These are phyloP conservation scores for Parachlorella kessleri DNA, from an alignment of 139 green algal species.

Conservation along the genomic window DNA sequence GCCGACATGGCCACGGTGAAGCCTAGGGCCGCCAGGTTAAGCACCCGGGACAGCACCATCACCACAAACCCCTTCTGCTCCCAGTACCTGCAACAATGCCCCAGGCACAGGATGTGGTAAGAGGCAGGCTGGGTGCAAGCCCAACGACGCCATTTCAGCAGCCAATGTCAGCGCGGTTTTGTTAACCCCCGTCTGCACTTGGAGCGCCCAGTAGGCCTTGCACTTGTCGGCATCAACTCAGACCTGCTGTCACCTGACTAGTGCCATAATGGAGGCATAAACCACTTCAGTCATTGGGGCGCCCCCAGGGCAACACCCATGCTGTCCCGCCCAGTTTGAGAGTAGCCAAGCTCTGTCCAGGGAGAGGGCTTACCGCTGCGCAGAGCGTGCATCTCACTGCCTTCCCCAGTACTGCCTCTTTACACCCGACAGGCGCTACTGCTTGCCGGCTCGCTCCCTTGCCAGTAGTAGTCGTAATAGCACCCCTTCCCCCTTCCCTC, in stretches of 20 bases:
- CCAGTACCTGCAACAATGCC: constrained; percentile 70
- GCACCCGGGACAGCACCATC: constrained; percentile 65
- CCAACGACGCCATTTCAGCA: background rate
- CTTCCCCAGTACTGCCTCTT: no score
- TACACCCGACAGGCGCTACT: no score
- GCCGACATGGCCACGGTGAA: constrained; percentile 89
- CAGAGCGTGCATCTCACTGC: no score
- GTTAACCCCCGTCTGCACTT: background rate
- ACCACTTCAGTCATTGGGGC: no score
- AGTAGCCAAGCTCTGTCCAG: no score
- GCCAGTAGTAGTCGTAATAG: no score
- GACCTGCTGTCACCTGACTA: background rate
- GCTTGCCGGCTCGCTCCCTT: no score
- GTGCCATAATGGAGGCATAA: background rate
- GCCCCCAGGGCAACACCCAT: no score
- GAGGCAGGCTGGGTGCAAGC: background rate
- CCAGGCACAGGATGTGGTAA: background rate
- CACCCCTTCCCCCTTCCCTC: no score
- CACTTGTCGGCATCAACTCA: background rate
- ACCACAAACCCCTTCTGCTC: constrained; percentile 74
- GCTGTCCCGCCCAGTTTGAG: no score
- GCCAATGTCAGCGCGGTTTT: background rate
- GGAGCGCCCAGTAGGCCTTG: background rate
- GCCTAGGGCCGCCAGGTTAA: constrained; percentile 87
- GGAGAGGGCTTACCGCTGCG: no score